Conservation (phyloP, 805 yeast species). For the Zygosaccharomyces rouxii region DNA sequence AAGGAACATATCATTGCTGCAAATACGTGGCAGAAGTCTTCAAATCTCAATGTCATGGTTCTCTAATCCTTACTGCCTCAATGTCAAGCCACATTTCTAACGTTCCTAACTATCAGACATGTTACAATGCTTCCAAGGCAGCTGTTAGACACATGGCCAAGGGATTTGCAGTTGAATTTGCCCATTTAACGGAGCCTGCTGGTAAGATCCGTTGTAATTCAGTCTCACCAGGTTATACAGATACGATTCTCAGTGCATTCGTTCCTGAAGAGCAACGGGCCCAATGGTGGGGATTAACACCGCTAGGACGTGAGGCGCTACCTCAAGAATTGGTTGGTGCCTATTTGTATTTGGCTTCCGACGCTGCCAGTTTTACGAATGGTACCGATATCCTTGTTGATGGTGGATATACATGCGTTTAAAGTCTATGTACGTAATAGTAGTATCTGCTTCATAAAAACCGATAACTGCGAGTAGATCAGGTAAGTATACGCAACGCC, state of each 20-base stretch:
- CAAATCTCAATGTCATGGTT: conserved; percentile 52
- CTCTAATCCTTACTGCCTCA: conserved; percentile 74
- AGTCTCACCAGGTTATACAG: conserved; percentile 78
- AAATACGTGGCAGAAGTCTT: conserved; percentile 69
- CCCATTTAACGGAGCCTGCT: conserved; percentile 31
- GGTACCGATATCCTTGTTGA: conserved; percentile 75
- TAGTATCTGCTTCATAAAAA: too few relatives aligned
- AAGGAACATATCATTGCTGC: conserved; percentile 77
- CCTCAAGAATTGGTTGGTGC: conserved; percentile 78
- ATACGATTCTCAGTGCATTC: conserved; percentile 58
- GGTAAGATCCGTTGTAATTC: conserved; percentile 56
- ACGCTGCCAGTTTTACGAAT: conserved; percentile 76
- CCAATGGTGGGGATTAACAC: conserved; percentile 52
- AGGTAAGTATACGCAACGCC: too few relatives aligned
- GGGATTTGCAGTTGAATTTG: conserved; percentile 81
- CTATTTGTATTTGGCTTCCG: conserved; percentile 70
- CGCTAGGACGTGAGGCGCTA: conserved; percentile 69
- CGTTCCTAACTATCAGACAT: conserved; percentile 81
- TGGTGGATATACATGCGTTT: conserved; percentile 49
- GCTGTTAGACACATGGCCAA: conserved; percentile 72
- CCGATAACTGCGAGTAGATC: too few relatives aligned
- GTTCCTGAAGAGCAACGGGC: conserved; percentile 43
- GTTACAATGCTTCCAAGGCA: conserved; percentile 87
- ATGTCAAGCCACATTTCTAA: conserved; percentile 87
- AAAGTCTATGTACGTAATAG: background rate